Base-by-base conservation (phyloP, 2,329 filamentous ascomycete genomes). In the Botrytis tulipae region DNA sequence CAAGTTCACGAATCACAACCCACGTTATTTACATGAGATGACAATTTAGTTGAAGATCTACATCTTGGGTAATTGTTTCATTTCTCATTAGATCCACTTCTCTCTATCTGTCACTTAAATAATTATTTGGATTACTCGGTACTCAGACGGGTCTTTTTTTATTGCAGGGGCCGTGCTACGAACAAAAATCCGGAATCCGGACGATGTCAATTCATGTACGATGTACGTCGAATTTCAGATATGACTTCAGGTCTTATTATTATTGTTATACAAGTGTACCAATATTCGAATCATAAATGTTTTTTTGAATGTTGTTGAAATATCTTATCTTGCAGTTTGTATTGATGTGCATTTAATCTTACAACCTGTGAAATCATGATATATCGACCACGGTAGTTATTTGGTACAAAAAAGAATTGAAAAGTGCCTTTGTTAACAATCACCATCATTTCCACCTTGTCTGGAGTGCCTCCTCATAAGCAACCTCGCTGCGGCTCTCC, bases 401-500 rank as follows among this genome's bases (percentile, higher is more conserved):
- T 40, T 22, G 14, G 20, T 42, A 29, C 48, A 5, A 14, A 32
- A 12, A 22, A 20, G 48, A 54, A 54, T 51, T 40, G 46, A 6
- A 35, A 29, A n/a, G 46, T 54, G 61, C 40, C 7, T 22, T 44
- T 14, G 16, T 68, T 46, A n/a, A n/a, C 44, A 63, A 68, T n/a
- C 37, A n/a, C 73, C 44, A 51, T 69, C 42, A 61, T 48, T 48
- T 18, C 75, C 72, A 75, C 60, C 73, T 72, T n/a, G 70, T 59
- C 6, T 32, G 42, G 1, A 70, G 62, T 44, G 73, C 70, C 44
- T 75, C 63, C 8, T 74, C 71, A 71, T 75, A 72, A 63, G 74
- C 75, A 42, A 54, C 73, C 18, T 75, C 68, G 35, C 68, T 75
- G 35, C 71, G 62, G 25, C 73, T 62, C 29, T 20, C 62, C 75